These are phyloP conservation scores for Vanderwaltozyma polyspora DNA, from an alignment of 805 yeast species.

Conservation along the genomic window DNA sequence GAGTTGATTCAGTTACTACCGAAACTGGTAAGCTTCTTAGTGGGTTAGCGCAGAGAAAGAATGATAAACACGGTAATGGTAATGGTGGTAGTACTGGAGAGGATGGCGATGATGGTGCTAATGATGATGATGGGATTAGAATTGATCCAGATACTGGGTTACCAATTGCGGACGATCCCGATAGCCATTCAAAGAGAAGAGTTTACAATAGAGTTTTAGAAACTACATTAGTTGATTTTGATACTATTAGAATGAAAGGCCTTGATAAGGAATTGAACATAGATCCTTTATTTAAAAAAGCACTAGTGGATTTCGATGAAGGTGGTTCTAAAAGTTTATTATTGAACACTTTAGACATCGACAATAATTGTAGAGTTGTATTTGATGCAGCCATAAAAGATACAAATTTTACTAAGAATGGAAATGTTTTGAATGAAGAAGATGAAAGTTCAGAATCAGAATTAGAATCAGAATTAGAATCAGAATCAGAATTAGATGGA, in stretches of 20 bases:
- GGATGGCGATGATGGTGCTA: constrained; percentile 16
- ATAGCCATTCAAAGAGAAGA: constrained; percentile 18
- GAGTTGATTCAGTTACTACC: constrained; percentile 84
- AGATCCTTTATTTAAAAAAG: constrained; percentile 67
- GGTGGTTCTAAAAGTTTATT: constrained; percentile 69
- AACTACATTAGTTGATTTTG: constrained; percentile 43
- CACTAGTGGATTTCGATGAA: constrained; percentile 69
- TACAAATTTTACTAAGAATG: constrained; percentile 4
- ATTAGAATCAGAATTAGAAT: constrained; percentile 11
- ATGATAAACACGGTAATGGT: constrained; percentile 12
- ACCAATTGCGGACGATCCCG: constrained; percentile 20
- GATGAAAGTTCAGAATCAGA: constrained; percentile 7
- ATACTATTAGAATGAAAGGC: constrained; percentile 39
- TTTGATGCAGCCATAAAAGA: constrained; percentile 47
- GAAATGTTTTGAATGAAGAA: not conserved
- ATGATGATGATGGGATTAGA: constrained; percentile 16
- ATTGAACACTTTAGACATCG: constrained; percentile 48
- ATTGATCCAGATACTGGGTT: constrained; percentile 28
- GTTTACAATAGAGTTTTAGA: constrained; percentile 22
- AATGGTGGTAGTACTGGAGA: constrained; percentile 13
- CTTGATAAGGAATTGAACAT: constrained; percentile 54
- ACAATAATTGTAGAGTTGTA: constrained; percentile 43
- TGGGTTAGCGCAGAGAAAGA: constrained; percentile 48
- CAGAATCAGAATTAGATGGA: constrained; percentile 10
- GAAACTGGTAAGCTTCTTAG: constrained; percentile 79